Evolutionary conservation across 1,139 yeast genomes (phyloP), one percentile per base, ranked within the genome.

Genomic region (Eremothecium sinecaudum): DNA sequence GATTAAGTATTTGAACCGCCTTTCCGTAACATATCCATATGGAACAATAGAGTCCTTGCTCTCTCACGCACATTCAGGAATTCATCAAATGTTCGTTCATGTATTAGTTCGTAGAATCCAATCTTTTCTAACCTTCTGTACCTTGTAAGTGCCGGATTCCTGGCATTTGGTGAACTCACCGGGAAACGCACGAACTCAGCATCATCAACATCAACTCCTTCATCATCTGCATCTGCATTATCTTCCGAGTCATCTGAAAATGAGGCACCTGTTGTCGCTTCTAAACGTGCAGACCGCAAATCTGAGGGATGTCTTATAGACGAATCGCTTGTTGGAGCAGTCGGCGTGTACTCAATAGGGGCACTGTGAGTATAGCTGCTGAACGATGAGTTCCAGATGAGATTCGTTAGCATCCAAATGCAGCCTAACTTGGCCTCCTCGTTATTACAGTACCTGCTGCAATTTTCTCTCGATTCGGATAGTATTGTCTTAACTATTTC

Each of bases 351-450:
- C 34, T 51, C 59, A 32, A 60, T 59, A 11, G 43, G 34, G 2
- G 36, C 43, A 18, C 31, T 27, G n/a, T 37, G 40, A 20, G 34
- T 28, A 21, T 37, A 32, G 27, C 32, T 34, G 12, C 34, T 38
- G n/a, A 46, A 36, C 6, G 51, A 42, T 1, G 50, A 62, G 35
- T 53, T 58, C 77, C 78, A 73, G 2, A 79, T 65, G 33, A 76
- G 51, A 43, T 76, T 75, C 37, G 73, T 72, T 3, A 75, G 49
- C 1, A 73, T 61, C 81, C 82, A 75, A 6, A 74, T 59, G 44
- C 74, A 66, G 1, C 78, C 75, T 7, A 69, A 50, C 38, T 73
- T 66, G n/a, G 73, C 54, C 22, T 63, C 65, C 15, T 55, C 46
- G 30, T 57, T 56, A 23, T 61, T 60, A 4, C 49, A 46, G 50